Evolutionary conservation across 2,329 filamentous ascomycete species (phyloP).

Genomic region (Aspergillus unguis): DNA sequence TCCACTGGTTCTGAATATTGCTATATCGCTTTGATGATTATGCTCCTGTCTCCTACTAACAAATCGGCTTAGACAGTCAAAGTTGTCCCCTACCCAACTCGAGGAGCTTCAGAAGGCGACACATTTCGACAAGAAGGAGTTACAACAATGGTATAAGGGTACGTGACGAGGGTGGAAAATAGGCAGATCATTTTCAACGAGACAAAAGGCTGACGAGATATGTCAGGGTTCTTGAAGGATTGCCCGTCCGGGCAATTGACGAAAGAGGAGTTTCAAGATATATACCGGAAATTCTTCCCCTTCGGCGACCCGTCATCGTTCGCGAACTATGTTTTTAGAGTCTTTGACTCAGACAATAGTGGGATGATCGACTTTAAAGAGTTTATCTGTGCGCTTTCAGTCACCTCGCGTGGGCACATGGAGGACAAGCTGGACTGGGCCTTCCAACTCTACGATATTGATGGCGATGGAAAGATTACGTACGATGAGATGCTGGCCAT

Average conservation of each 20-base stretch:
- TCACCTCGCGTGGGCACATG: slow-evolving; percentile 97
- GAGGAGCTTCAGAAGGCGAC: slow-evolving; percentile 93
- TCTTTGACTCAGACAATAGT: slow-evolving; percentile 96
- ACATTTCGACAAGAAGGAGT: slow-evolving; percentile 98
- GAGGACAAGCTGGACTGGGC: slow-evolving; percentile 99
- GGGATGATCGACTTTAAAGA: slow-evolving; percentile 99
- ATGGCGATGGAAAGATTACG: slow-evolving; percentile 97
- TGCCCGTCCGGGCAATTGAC: slow-evolving; percentile 95
- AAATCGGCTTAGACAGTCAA: slow-evolving; percentile 71
- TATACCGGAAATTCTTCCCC: slow-evolving; percentile 98
- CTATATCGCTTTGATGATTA: no score
- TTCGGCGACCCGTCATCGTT: slow-evolving; percentile 97
- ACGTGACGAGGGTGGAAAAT: slow-evolving; percentile 29
- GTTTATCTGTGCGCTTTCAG: slow-evolving; percentile 96
- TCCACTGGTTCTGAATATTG: no score
- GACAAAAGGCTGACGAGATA: background rate
- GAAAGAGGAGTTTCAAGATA: slow-evolving; percentile 99
- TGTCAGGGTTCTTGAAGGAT: slow-evolving; percentile 89
- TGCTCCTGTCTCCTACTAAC: background rate
- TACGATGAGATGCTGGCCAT: slow-evolving; percentile 99
- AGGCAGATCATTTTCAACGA: background rate
- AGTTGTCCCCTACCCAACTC: slow-evolving; percentile 95
- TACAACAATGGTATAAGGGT: slow-evolving; percentile 99
- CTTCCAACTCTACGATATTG: slow-evolving; percentile 98
- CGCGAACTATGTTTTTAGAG: slow-evolving; percentile 98